phyloP scores from a whole-genome alignment of 176 grass and related monocot genomes.

The sorghum (Sorghum bicolor) region Sorghum_bicolor_NCBIv3 NC_012871.2:60584501-60585000 shows the following conservation, averaged over 20 bases:
- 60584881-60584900: slow-evolving; percentile 15
- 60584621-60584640: neutral
- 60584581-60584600: neutral
- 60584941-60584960: slow-evolving; percentile 27
- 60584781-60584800: slow-evolving; percentile 1
- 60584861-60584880: slow-evolving; percentile 13
- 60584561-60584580: neutral
- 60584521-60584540: neutral
- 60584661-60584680: neutral
- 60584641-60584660: neutral
- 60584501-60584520: neutral
- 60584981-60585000: slow-evolving; percentile 24
- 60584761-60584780: slow-evolving; percentile 4
- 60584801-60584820: slow-evolving; percentile 33
- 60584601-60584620: neutral
- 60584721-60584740: neutral
- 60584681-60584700: neutral
- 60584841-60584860: too few relatives aligned
- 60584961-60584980: neutral
- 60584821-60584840: slow-evolving; percentile 21
- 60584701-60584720: neutral
- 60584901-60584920: slow-evolving; percentile 32
- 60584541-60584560: neutral
- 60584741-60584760: neutral
- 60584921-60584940: neutral